Evolutionary conservation across 2,329 filamentous ascomycete genomes (phyloP).

Genomic region (Cercospora sp.): DNA sequence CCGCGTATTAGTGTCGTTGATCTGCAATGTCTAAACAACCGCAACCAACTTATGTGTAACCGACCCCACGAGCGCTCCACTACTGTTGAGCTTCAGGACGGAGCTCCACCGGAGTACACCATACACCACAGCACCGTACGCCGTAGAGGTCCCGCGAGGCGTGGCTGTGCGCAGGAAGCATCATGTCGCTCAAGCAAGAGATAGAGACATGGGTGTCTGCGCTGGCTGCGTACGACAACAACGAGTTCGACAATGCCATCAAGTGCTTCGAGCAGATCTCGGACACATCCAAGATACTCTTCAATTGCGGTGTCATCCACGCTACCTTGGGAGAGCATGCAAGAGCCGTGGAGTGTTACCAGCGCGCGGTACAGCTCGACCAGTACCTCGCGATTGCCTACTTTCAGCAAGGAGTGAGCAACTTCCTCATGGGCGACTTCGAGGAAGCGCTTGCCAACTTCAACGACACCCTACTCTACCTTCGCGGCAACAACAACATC

Average conservation of each 20-base stretch:
- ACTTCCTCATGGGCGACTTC: slow-evolving; percentile 94
- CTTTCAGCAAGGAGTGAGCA: slow-evolving; percentile 97
- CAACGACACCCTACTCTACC: slow-evolving; percentile 93
- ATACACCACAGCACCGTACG: slow-evolving; percentile 10
- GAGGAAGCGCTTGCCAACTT: slow-evolving; percentile 97
- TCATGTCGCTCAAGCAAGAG: slow-evolving; percentile 67
- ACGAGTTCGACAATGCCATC: slow-evolving; percentile 90
- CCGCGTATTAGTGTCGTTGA: slow-evolving; percentile 15
- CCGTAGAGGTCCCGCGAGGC: background rate
- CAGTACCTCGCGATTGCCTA: slow-evolving; percentile 97
- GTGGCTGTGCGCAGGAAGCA: slow-evolving; percentile 8
- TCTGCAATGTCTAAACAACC: slow-evolving; percentile 24
- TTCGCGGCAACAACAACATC: slow-evolving; percentile 94
- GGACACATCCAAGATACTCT: slow-evolving; percentile 96
- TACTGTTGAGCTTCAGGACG: slow-evolving; percentile 19
- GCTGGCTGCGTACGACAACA: slow-evolving; percentile 89
- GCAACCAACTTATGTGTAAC: slow-evolving; percentile 20
- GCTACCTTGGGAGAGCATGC: slow-evolving; percentile 94
- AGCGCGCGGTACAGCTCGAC: slow-evolving; percentile 84
- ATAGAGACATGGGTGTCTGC: slow-evolving; percentile 98
- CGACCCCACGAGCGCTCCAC: slow-evolving; percentile 14
- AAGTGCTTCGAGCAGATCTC: slow-evolving; percentile 80
- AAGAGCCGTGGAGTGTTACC: slow-evolving; percentile 93
- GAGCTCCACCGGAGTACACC: slow-evolving; percentile 16
- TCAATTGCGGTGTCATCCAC: slow-evolving; percentile 98